Evolutionary conservation across 345 rosid genomes (phyloP).

Genomic region (Reutealis trisperma): DNA sequence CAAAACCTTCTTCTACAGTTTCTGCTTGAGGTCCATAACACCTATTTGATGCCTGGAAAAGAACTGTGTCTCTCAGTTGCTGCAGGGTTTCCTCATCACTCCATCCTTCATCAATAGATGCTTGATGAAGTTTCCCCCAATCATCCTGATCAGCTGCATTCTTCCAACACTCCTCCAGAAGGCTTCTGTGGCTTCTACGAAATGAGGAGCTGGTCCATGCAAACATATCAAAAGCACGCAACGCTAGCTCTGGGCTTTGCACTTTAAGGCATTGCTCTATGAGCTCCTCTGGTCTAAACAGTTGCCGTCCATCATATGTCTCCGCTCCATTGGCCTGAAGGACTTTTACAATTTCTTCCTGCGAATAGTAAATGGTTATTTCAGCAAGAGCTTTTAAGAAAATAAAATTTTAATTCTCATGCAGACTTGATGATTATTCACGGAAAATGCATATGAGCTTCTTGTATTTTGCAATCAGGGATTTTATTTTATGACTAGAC

Average conservation of each 20-base stretch:
- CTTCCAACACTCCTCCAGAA: slow-evolving; percentile 89
- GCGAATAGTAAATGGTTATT: slow-evolving; percentile 19
- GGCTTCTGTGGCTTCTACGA: slow-evolving; percentile 62
- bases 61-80: slow-evolving; percentile 59
- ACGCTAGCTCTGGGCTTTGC: slow-evolving; percentile 49
- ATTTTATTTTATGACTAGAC: neutral
- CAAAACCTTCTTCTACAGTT: slow-evolving; percentile 62
- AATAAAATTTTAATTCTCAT: neutral
- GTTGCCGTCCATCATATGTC: slow-evolving; percentile 38
- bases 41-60: slow-evolving; percentile 71
- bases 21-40: slow-evolving; percentile 74
- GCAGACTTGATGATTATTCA: neutral
- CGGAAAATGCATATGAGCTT: neutral
- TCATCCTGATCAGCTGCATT: slow-evolving; percentile 75
- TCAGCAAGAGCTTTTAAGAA: neutral
- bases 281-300: slow-evolving; percentile 74
- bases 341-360: slow-evolving; percentile 67
- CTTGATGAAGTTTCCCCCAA: slow-evolving; percentile 72
- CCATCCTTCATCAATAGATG: slow-evolving; percentile 73
- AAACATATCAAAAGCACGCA: slow-evolving; percentile 77
- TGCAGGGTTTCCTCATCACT: slow-evolving; percentile 75
- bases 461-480: neutral
- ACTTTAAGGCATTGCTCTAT: slow-evolving; percentile 62
- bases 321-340: slow-evolving; percentile 41
- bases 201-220: slow-evolving; percentile 87